Base-by-base conservation (phyloP, 768 basidiomycete genomes). In the Leccinellum luteum region DNA sequence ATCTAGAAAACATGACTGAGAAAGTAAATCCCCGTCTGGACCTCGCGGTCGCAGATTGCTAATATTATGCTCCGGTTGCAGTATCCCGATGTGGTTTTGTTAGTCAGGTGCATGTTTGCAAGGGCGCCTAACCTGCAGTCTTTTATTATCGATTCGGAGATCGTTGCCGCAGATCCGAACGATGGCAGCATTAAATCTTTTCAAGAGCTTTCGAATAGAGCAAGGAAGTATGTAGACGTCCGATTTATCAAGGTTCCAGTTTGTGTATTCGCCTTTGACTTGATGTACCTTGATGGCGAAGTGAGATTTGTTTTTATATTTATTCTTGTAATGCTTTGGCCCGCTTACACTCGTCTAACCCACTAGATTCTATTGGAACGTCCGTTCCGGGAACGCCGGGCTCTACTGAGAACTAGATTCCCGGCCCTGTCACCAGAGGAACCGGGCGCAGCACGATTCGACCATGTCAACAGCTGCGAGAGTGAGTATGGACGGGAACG, bases 1-100 rank as follows among this genome's bases (percentile, higher is more conserved):
- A 94, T 76, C 76, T 96, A 31, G 92, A 95, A 74, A 86, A 94
- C 65, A 94, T 94, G 94, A 94, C 92, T 1, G 83, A 85, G 58
- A 94, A 96, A 79, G 89, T 84, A 67, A 60, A 67, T 51, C 38
- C 48, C 23, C 43, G 34, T 58, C 41, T 43, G 41, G 25, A 32
- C 48, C 15, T 53, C 44, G 48, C 47, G 32, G 32, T 35, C 23
- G 27, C 19, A 32, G n/a, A 35, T 49, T 34, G 35, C 60, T 61
- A 21, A 69, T 55, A 54, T 35, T 23, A 53, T 63, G 52, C 43
- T 51, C 60, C 52, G 53, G 52, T 57, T 41, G 21, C 61, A 92
- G 90, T 95, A 95, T 71, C 92, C 93, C 7, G 92, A 95, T 73
- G 80, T 94, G 49, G 77, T 84, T 58, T 75, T 75, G 23, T 75